phyloP scores from a whole-genome alignment of 2,329 filamentous ascomycete species.

The Didymella keratinophila region DNA sequence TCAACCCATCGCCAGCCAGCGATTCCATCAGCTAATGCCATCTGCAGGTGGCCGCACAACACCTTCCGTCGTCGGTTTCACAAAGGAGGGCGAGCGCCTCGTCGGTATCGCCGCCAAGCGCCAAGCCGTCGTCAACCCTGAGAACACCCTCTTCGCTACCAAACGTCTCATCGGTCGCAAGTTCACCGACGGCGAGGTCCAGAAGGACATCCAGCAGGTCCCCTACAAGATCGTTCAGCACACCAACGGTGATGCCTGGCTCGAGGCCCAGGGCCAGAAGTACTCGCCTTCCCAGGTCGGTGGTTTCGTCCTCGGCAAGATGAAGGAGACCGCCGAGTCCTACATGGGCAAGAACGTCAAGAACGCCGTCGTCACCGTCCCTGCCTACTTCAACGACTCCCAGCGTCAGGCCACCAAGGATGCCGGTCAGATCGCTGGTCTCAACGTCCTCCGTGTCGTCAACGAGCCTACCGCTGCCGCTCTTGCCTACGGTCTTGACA shows the following conservation, averaged over 20 bases:
- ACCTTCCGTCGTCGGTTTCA: slow-evolving; percentile 93
- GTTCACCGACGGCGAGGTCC: slow-evolving; percentile 91
- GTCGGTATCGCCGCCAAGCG: slow-evolving; percentile 98
- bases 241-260: slow-evolving; percentile 95
- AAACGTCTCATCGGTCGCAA: slow-evolving; percentile 99
- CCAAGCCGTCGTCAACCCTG: slow-evolving; percentile 97
- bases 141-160: slow-evolving; percentile 97
- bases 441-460: slow-evolving; percentile 96
- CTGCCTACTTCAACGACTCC: slow-evolving; percentile 98
- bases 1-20: slow-evolving; percentile 8
- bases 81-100: slow-evolving; percentile 92
- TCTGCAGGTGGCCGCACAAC: slow-evolving; percentile 81
- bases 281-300: slow-evolving; percentile 99
- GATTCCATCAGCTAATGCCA: slow-evolving; percentile 22
- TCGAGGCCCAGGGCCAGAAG: slow-evolving; percentile 89
- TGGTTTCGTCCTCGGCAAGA: slow-evolving; percentile 96
- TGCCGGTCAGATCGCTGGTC: slow-evolving; percentile 92
- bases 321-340: slow-evolving; percentile 98
- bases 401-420: slow-evolving; percentile 99
- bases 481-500: slow-evolving; percentile 94
- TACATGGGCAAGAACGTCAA: slow-evolving; percentile 90
- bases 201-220: slow-evolving; percentile 96
- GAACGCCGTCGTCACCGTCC: slow-evolving; percentile 96
- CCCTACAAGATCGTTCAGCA: slow-evolving; percentile 99
- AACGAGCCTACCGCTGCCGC: slow-evolving; percentile 98